phyloP scores from a whole-genome alignment of 2,329 filamentous ascomycete species.

The Colletotrichum tofieldiae region DNA sequence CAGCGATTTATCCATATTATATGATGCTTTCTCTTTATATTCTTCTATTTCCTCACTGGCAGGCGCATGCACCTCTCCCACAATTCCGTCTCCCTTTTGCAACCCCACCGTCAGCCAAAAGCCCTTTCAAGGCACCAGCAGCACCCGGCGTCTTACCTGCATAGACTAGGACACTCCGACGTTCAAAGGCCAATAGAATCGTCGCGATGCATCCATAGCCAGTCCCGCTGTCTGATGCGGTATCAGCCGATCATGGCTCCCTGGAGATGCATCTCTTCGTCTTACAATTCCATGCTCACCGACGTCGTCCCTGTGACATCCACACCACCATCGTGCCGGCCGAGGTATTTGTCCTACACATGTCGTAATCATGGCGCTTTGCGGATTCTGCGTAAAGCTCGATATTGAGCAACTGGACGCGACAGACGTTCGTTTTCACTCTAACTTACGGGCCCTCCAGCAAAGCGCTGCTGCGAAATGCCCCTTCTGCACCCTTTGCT shows the following conservation, averaged over 20 bases:
- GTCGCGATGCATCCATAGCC: not conserved
- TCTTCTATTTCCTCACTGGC: too few relatives aligned
- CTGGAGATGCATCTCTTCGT: not conserved
- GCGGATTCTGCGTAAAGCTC: conserved; percentile 3
- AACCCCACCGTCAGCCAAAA: not conserved
- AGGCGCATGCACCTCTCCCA: too few relatives aligned
- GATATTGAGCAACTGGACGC: not conserved
- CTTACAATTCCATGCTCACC: not conserved
- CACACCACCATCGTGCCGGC: not conserved
- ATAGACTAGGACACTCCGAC: not conserved
- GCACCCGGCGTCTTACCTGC: not conserved
- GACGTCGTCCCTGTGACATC: not conserved
- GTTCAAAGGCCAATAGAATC: not conserved
- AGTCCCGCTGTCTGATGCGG: not conserved
- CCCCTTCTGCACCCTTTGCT: conserved; percentile 13
- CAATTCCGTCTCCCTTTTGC: not conserved
- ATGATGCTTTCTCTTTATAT: too few relatives aligned
- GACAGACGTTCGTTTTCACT: conserved; percentile 24
- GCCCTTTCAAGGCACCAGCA: not conserved
- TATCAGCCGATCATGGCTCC: not conserved
- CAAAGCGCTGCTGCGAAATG: not conserved
- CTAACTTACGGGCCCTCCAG: not conserved
- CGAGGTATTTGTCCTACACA: not conserved
- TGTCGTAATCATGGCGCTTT: not conserved
- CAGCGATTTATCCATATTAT: too few relatives aligned